Base-by-base conservation (phyloP, 345 rosid species). In the Brassica rapa region DNA sequence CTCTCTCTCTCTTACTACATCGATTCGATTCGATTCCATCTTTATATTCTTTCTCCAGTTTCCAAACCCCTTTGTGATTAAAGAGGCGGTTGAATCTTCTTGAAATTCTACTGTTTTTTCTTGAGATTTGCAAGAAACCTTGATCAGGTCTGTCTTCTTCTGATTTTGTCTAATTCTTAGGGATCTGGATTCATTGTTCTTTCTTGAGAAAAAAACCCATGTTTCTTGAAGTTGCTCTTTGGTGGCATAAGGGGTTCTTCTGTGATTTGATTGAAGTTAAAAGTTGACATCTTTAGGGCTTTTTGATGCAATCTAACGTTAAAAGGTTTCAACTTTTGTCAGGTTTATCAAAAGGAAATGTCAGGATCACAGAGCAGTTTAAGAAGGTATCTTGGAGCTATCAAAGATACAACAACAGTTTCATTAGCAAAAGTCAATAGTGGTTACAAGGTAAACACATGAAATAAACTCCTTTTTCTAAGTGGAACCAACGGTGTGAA, bases 401-500 rank as follows among this genome's bases (percentile, higher is more conserved):
- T 95, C 80, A 95, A 95, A 87, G 99, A 95, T 77, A 84, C 96
- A 55, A 93, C 99, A 75, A 93, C 99, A 16, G 98, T 95, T 85
- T 91, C 98, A 61, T 89, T 95, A 88, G 99, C 98, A 56, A 95
- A 93, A 85, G 98, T 95, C 80, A 93, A 93, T 72, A 95, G 99
- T 72, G 98, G 87, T 73, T 93, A 93, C 76, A 95, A 95, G 99
- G 99, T 94, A 72, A 49, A 46, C 15, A 4, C 37, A 21, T 10
- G 25, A 16, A 4, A 75, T 14, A 70, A 41, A 72, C 63, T 57
- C 9, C 5, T n/a, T 51, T 12, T 66, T 72, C 8, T 29, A 23
- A 39, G 24, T 57, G 14, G 15, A 23, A 72, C 24, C 29, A 46
- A 41, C 67, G 57, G 4, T 72, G 27, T 73, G 59, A 63, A 19